Base-by-base conservation (phyloP, 495 filamentous ascomycete species). In the Massariosphaeria phaeospora region DNA sequence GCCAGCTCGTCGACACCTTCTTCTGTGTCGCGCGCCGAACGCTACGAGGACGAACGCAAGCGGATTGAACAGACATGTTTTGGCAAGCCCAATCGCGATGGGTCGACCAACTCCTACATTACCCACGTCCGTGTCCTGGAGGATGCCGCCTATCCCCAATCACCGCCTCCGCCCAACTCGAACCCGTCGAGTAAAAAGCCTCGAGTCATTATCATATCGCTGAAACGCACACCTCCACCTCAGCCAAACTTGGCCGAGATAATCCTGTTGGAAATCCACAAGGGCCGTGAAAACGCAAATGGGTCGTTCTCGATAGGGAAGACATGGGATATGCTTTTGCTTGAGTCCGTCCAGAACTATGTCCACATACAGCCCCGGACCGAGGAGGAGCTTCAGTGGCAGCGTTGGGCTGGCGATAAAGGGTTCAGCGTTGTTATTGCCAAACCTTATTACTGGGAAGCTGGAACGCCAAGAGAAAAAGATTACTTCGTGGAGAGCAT, bases 401-500 rank as follows among this genome's bases (percentile, higher is more conserved):
- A 84, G 58, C 76, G 87, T 62, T 90, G 84, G 84, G 90, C 88
- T 29, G 79, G 83, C 35, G 82, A 80, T 47, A 77, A 81, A 31
- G 93, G 93, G 18, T 98, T 98, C 65, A 74, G 84, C n/a, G 86
- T 96, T 18, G 91, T 83, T 0, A 76, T 98, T 20, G 81, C 86
- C 10, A 98, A 98, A 68, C 86, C 89, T 0, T 98, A 98, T 68
- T 97, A 95, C 68, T 98, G 93, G 93, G 84, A 93, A 71, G 90
- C 94, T 15, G 79, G 84, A 31, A 91, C 84, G 11, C 77, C 84
- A 39, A 95, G 95, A 72, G 93, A 97, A 69, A 97, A 96, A 75
- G 90, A 95, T 50, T 97, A 95, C 72, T 98, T 98, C 69, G 94
- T 97, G 64, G 86, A 84, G 23, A 95, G 89, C 64, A 68, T 96